phyloP scores from a whole-genome alignment of 2,329 filamentous ascomycete species.

The Bipolaris zeicola region DNA sequence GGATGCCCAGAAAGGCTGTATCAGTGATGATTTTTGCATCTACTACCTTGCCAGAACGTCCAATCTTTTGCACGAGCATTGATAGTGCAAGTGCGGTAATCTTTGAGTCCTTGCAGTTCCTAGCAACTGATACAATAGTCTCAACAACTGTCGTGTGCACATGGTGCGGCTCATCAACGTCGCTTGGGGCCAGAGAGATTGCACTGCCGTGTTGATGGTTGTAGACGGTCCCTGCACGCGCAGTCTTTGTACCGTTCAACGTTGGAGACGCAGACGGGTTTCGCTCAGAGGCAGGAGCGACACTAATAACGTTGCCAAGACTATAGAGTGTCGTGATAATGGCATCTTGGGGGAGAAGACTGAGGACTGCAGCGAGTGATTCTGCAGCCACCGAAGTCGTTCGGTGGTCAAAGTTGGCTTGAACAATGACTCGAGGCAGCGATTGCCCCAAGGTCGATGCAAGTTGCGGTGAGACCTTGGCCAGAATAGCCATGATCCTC shows the following conservation, averaged over 20 bases:
- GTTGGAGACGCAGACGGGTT: constrained; percentile 52
- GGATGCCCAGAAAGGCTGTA: constrained; percentile 76
- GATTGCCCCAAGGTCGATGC: constrained; percentile 78
- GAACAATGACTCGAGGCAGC: constrained; percentile 85
- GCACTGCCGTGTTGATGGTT: constrained; percentile 70
- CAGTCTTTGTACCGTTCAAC: constrained; percentile 58
- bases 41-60: constrained; percentile 78
- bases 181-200: constrained; percentile 75
- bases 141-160: constrained; percentile 91
- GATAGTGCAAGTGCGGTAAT: constrained; percentile 92
- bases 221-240: constrained; percentile 44
- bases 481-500: constrained; percentile 80
- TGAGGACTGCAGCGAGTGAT: constrained; percentile 80
- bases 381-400: constrained; percentile 80
- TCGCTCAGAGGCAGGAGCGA: constrained; percentile 62
- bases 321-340: constrained; percentile 95
- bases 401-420: constrained; percentile 71
- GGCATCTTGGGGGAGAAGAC: constrained; percentile 84
- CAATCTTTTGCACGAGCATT: constrained; percentile 95
- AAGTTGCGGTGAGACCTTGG: constrained; percentile 72
- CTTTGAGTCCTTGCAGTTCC: constrained; percentile 81
- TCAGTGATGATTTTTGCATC: constrained; percentile 87
- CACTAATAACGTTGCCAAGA: constrained; percentile 91
- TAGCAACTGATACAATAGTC: constrained; percentile 89
- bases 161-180: constrained; percentile 77